phyloP scores from a whole-genome alignment of 2,329 filamentous ascomycete species.

The Fusarium keratoplasticum region DNA sequence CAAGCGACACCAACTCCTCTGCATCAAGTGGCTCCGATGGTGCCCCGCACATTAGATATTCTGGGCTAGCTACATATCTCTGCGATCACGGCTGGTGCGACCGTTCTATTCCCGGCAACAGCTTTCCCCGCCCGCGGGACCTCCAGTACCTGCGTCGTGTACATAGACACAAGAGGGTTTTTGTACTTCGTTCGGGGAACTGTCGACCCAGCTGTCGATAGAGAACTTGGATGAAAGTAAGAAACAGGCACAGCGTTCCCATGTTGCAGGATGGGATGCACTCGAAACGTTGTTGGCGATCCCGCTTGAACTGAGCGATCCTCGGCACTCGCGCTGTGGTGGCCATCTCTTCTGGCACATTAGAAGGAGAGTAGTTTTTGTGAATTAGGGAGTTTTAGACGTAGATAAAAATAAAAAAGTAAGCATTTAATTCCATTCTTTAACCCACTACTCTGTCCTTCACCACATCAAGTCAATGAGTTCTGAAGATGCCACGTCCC shows the following conservation, averaged over 20 bases:
- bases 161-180: neutral
- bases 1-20: no score
- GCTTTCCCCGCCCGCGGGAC: neutral
- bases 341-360: neutral
- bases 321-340: neutral
- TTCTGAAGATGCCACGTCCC: neutral
- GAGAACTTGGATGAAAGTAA: conserved; percentile 4
- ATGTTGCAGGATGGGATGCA: neutral
- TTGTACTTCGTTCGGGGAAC: conserved; percentile 4
- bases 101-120: neutral
- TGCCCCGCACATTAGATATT: no score
- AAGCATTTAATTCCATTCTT: neutral
- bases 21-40: no score
- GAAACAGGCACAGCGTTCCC: neutral
- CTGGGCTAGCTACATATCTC: neutral
- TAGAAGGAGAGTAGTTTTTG: no score
- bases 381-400: neutral
- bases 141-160: neutral
- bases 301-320: neutral
- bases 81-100: neutral
- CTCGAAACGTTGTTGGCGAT: neutral
- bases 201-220: neutral
- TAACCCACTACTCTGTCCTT: neutral
- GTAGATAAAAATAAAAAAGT: neutral
- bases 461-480: neutral